phyloP scores from a whole-genome alignment of 2,329 filamentous ascomycete genomes.

The Cladosporium colombiae region DNA sequence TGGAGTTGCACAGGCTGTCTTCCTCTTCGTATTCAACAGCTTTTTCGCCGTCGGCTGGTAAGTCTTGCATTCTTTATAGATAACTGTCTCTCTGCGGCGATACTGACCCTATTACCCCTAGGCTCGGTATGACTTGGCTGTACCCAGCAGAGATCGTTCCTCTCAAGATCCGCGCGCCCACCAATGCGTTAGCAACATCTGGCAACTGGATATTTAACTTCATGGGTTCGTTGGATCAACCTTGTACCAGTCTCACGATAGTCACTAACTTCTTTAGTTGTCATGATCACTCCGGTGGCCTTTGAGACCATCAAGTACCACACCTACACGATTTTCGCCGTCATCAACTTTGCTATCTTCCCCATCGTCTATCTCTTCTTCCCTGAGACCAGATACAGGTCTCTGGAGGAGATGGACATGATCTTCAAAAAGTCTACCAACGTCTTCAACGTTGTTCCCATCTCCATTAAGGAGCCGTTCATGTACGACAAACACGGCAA shows the following conservation, averaged over 20 bases:
- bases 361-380: slow-evolving; percentile 47
- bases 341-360: slow-evolving; percentile 63
- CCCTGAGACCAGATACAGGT: slow-evolving; percentile 64
- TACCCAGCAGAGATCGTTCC: slow-evolving; percentile 39
- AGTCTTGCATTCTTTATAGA: not conserved
- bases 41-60: slow-evolving; percentile 41
- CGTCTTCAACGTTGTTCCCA: slow-evolving; percentile 56
- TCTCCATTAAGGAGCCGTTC: slow-evolving; percentile 54
- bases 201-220: slow-evolving; percentile 61
- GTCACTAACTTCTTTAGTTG: not conserved
- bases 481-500: slow-evolving; percentile 61
- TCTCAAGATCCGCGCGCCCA: slow-evolving; percentile 38
- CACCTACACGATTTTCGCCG: slow-evolving; percentile 67
- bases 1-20: slow-evolving; percentile 41
- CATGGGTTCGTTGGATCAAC: not conserved
- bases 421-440: slow-evolving; percentile 53
- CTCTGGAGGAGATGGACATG: slow-evolving; percentile 67
- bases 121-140: slow-evolving; percentile 20
- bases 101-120: not conserved
- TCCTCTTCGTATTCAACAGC: slow-evolving; percentile 41
- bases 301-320: slow-evolving; percentile 52
- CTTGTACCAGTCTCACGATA: too few relatives aligned
- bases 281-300: slow-evolving; percentile 35
- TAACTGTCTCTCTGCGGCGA: not conserved
- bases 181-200: slow-evolving; percentile 45